Evolutionary conservation across 2,329 filamentous ascomycete genomes (phyloP).

Genomic region (Leptodontidium sp.): DNA sequence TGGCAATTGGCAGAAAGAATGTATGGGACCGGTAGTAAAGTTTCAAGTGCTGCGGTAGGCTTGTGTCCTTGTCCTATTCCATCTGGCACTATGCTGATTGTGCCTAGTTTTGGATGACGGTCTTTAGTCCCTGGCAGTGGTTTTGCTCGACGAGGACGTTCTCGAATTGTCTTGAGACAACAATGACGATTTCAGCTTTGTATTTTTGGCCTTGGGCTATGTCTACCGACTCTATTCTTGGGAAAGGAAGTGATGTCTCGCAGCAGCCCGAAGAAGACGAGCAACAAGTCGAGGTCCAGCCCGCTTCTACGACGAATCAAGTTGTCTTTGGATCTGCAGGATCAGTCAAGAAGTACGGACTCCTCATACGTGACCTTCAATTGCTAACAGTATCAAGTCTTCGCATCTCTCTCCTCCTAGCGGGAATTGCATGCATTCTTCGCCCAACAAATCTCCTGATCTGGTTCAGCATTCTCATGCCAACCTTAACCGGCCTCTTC

Average conservation of each 20-base stretch:
- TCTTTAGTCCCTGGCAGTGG: constrained; percentile 93
- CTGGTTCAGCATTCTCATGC: constrained; percentile 74
- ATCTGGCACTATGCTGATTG: constrained; percentile 18
- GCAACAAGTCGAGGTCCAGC: constrained; percentile 46
- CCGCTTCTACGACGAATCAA: constrained; percentile 32
- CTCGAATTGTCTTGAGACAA: constrained; percentile 93
- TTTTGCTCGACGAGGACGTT: constrained; percentile 93
- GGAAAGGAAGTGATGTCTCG: constrained; percentile 27
- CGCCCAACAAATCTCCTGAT: constrained; percentile 90
- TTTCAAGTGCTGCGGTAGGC: constrained; percentile 73
- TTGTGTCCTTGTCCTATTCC: not conserved
- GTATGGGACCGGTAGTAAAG: constrained; percentile 71
- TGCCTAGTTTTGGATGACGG: constrained; percentile 70
- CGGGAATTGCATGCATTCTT: constrained; percentile 83
- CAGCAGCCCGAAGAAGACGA: not conserved
- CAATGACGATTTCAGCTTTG: constrained; percentile 81
- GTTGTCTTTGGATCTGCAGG: constrained; percentile 39
- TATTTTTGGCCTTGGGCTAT: constrained; percentile 88
- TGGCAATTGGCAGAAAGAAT: constrained; percentile 81
- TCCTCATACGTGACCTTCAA: not conserved
- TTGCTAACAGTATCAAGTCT: constrained; percentile 52
- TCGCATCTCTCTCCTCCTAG: constrained; percentile 73
- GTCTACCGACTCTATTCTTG: constrained; percentile 50
- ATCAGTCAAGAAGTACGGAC: constrained; percentile 47
- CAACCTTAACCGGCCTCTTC: constrained; percentile 57